Conservation (phyloP, 2,329 filamentous ascomycete species). For the Thermothelomyces thermophilus region DNA sequence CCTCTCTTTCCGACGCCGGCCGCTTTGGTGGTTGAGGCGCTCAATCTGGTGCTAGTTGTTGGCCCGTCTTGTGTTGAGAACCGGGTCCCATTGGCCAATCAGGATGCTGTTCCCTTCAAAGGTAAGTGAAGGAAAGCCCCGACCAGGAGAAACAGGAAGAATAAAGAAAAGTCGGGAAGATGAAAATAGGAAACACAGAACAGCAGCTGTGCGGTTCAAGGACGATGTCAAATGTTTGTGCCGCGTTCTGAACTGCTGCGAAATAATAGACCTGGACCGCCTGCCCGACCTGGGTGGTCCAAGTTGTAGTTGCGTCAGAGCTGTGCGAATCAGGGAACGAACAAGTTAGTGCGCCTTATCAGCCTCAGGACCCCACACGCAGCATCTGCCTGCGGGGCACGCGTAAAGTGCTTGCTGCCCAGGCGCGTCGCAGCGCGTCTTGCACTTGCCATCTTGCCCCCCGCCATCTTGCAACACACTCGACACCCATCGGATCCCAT, state of each 20-base stretch:
- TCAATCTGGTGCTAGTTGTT: not conserved
- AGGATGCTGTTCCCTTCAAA: not conserved
- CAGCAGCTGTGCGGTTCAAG: too few species aligned
- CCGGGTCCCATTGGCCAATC: not conserved
- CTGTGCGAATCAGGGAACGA: too few species aligned
- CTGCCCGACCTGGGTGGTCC: too few species aligned
- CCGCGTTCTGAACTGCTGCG: too few species aligned
- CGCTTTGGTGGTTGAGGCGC: not conserved
- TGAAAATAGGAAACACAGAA: too few species aligned
- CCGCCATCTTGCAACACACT: conserved; percentile 8
- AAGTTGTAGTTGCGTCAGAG: too few species aligned
- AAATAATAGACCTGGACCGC: too few species aligned
- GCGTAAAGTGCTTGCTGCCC: conserved; percentile 22
- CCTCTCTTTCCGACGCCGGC: not conserved
- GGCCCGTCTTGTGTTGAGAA: not conserved
- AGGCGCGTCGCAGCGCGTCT: conserved; percentile 23
- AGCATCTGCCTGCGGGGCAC: conserved; percentile 19
- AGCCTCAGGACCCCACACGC: too few species aligned
- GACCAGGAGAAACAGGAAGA: not conserved
- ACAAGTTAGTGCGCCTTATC: too few species aligned
- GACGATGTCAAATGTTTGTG: not conserved
- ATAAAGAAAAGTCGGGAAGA: not conserved
- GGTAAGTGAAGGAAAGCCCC: not conserved
- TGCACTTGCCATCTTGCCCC: conserved; percentile 9
- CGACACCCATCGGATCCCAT: not conserved